phyloP scores from a whole-genome alignment of 177 flowering plant species.

The Vitis hybrid region DNA sequence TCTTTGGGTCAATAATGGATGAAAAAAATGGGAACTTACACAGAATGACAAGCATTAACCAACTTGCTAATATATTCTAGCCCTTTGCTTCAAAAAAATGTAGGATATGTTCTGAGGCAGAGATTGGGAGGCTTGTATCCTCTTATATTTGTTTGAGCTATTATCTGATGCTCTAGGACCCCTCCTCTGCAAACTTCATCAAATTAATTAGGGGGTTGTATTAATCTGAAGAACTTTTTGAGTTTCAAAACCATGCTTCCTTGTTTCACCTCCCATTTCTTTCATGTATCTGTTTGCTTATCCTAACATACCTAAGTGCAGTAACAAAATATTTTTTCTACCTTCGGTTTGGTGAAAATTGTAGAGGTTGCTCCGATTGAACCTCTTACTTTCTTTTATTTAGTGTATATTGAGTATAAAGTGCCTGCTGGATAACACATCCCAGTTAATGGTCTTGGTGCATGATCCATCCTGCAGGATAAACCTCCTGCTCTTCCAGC shows the following conservation, averaged over 20 bases:
- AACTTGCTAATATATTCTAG: too few relatives aligned
- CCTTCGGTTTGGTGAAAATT: not conserved
- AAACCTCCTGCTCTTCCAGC: conserved; percentile 62
- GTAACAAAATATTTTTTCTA: not conserved
- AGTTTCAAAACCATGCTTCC: not conserved
- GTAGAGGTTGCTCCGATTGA: not conserved
- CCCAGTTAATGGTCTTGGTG: not conserved
- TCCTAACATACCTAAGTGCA: not conserved
- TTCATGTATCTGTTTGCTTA: not conserved
- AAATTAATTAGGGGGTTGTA: too few relatives aligned
- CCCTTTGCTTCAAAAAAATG: too few relatives aligned
- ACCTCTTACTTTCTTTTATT: not conserved
- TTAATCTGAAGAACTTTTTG: not conserved
- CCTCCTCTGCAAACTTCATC: too few relatives aligned
- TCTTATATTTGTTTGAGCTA: too few relatives aligned
- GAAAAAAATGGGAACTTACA: too few relatives aligned
- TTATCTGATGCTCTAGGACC: too few relatives aligned
- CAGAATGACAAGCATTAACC: too few relatives aligned
- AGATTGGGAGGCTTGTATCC: too few relatives aligned
- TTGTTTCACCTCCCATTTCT: not conserved
- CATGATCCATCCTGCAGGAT: conserved; percentile 49
- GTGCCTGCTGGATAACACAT: not conserved
- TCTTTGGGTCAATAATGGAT: too few relatives aligned
- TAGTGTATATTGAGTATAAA: not conserved
- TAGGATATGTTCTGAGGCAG: too few relatives aligned